Evolutionary conservation across 768 basidiomycete genomes (phyloP).

Genomic region (Termitomyces sp.): DNA sequence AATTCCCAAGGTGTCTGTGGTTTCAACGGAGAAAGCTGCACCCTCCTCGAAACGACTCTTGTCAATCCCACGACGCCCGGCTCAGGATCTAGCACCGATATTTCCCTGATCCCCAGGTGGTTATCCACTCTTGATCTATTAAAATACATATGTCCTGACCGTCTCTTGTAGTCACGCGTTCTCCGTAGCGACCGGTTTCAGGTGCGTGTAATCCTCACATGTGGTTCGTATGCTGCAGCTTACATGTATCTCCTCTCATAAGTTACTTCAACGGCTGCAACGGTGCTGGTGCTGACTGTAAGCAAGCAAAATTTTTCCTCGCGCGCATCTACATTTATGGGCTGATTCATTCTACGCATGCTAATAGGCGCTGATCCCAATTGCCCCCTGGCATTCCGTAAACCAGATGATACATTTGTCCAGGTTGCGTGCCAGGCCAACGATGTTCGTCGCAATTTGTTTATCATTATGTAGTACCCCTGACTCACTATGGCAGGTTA

Average conservation of each 20-base stretch:
- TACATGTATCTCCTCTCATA: neutral
- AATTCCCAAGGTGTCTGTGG: conserved; percentile 33
- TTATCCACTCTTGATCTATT: conserved; percentile 3
- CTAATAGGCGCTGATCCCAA: conserved; percentile 30
- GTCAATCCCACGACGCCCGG: conserved; percentile 29
- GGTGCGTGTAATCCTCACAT: conserved; percentile 18
- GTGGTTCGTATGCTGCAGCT: neutral
- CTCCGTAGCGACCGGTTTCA: conserved; percentile 38
- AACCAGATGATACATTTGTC: conserved; percentile 29
- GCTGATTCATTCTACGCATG: neutral
- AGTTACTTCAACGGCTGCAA: conserved; percentile 43
- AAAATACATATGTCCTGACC: too few species aligned
- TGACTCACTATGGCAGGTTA: conserved; percentile 4
- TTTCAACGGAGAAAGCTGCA: conserved; percentile 37
- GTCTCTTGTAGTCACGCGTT: conserved; percentile 28
- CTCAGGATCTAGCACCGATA: conserved; percentile 29
- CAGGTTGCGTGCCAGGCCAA: conserved; percentile 26
- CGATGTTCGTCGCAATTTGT: neutral
- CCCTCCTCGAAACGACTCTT: conserved; percentile 34
- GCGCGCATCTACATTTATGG: neutral
- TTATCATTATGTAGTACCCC: neutral
- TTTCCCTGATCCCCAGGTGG: conserved; percentile 40
- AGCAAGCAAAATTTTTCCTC: conserved; percentile 14
- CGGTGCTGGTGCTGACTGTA: conserved; percentile 40
- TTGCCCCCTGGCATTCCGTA: conserved; percentile 35